Evolutionary conservation across 345 rosid species (phyloP).

Genomic region (Orychophragmus violaceus): DNA sequence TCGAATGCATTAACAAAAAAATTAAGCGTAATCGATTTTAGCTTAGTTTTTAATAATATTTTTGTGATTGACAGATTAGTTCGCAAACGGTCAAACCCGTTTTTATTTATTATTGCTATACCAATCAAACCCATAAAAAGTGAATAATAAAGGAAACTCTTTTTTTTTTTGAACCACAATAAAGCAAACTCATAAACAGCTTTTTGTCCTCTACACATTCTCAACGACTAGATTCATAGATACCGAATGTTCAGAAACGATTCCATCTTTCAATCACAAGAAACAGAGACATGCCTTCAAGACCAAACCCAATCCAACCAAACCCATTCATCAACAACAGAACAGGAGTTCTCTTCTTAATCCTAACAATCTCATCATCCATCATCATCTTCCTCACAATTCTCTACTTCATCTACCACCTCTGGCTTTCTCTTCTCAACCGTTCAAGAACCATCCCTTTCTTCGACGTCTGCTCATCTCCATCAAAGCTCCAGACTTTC

Average conservation of each 20-base stretch:
- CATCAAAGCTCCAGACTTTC: constrained; percentile 67
- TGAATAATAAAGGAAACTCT: no score
- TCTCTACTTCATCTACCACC: constrained; percentile 76
- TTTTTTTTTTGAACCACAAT: no score
- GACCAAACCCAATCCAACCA: constrained; percentile 39
- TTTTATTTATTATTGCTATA: no score
- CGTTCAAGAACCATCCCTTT: constrained; percentile 74
- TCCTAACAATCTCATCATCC: constrained; percentile 67
- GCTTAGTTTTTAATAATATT: no score
- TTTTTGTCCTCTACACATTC: constrained; percentile 17
- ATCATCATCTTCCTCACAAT: constrained; percentile 53
- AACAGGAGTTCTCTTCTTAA: constrained; percentile 56
- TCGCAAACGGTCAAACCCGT: no score
- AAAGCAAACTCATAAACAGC: constrained; percentile 9
- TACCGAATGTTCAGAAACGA: constrained; percentile 25
- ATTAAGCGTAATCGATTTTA: no score
- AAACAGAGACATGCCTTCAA: constrained; percentile 65
- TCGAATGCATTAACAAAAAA: no score
- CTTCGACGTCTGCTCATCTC: constrained; percentile 37
- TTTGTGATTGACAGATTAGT: no score
- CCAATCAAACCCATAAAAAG: no score
- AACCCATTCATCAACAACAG: constrained; percentile 33
- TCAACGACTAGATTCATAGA: constrained; percentile 29
- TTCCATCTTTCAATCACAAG: constrained; percentile 17
- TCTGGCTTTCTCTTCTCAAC: constrained; percentile 54